Base-by-base conservation (phyloP, 371 early-diverging fungal genomes). In the Mucor ambiguus region DNA sequence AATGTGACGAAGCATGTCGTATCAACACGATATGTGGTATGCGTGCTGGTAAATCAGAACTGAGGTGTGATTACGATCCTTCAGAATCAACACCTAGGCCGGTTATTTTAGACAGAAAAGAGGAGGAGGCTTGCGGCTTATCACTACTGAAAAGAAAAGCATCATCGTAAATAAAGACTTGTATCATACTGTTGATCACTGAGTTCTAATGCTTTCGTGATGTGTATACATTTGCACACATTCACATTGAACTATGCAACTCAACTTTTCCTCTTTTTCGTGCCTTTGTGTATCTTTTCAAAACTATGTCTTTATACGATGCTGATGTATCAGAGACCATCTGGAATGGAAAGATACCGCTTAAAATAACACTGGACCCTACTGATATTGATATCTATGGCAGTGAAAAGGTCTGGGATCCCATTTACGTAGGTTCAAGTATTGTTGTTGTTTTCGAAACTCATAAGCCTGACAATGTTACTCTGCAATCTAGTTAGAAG, bases 291-390 rank as follows among this genome's bases (percentile, higher is more conserved):
- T 20, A 29, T 16, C 20, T 18, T 30, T 62, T 33, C 9, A 9
- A 0, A 32, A 9, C 54, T 18, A 72, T 73, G 70, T 68, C 69
- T 29, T 32, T 71, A 26, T 61, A 65, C 55, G 75, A 78, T 63
- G 41, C 29, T 16, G 59, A 68, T 26, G 67, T 83, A 35, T 70
- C 78, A 30, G 67, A 69, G 60, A 74, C 62, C 52, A 77, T 87
- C 60, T 87, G 88, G 88, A 77, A 78, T 67, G 88, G 85, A 59
- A 82, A 84, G 62, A 74, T 87, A 56, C 85, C 88, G 28, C 74
- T 87, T 24, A 80, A 86, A 37, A 76, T 87, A 52, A 59, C 75
- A 16, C 71, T 83, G 22, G 78, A 83, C 63, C 60, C 76, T 33
- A 61, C 66, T 10, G 85, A 83, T 68, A 66, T 76, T 10, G 66